These are phyloP conservation scores for Uronychia binucleata DNA, from an alignment of 73 alveolate genomes.

Conservation along the genomic window DNA sequence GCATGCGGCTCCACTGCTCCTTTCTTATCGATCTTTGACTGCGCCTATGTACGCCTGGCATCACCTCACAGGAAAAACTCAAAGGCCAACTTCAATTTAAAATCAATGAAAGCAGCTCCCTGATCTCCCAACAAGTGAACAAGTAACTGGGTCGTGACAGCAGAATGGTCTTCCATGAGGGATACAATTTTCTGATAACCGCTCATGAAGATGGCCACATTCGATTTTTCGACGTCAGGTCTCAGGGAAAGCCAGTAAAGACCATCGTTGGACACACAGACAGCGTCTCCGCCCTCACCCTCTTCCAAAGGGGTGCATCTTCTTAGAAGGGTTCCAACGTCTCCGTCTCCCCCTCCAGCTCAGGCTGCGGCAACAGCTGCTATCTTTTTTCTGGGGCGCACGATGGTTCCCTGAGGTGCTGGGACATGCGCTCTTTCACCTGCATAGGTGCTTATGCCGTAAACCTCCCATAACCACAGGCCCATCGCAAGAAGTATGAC, in stretches of 20 bases:
- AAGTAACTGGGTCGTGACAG: slow-evolving; percentile 3
- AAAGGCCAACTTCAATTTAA: slow-evolving; percentile 18
- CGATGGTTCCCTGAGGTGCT: slow-evolving; percentile 87
- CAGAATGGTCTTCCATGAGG: neutral
- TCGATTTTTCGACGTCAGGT: slow-evolving; percentile 74
- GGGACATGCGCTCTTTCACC: slow-evolving; percentile 87
- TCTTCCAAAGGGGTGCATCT: slow-evolving; percentile 10
- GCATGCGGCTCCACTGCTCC: slow-evolving; percentile 34
- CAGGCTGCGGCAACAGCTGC: neutral
- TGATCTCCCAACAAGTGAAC: slow-evolving; percentile 33
- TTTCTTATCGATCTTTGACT: slow-evolving; percentile 31
- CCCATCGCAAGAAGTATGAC: slow-evolving; percentile 88
- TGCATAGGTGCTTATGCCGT: slow-evolving; percentile 76
- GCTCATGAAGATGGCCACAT: slow-evolving; percentile 89
- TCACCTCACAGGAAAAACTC: neutral
- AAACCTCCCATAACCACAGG: too few relatives aligned
- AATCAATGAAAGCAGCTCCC: slow-evolving; percentile 23
- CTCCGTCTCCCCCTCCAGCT: neutral
- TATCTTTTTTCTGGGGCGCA: slow-evolving; percentile 81
- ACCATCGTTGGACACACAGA: slow-evolving; percentile 84
- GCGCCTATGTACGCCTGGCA: slow-evolving; percentile 9
- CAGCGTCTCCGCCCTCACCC: slow-evolving; percentile 47
- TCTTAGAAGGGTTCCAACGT: neutral
- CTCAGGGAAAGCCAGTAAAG: slow-evolving; percentile 35
- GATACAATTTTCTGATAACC: slow-evolving; percentile 45